Conservation (phyloP, 2,329 filamentous ascomycete species). For the Talaromyces funiculosus region DNA sequence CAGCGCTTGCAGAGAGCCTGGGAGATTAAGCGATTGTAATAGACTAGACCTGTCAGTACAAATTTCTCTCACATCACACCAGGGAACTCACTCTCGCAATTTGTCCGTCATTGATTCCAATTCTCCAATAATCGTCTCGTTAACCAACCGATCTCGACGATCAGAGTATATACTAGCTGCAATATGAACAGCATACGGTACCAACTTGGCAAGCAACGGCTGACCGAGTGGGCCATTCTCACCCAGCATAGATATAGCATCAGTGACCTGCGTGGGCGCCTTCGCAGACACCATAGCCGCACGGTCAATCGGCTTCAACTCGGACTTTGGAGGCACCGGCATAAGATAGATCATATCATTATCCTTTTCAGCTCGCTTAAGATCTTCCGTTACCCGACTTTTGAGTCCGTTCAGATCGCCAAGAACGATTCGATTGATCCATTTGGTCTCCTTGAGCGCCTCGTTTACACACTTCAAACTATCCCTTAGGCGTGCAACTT, state of each 20-base stretch:
- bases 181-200: conserved; percentile 92
- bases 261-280: conserved; percentile 73
- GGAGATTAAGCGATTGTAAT: conserved; percentile 76
- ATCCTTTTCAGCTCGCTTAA: conserved; percentile 90
- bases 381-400: conserved; percentile 72
- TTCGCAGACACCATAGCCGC: conserved; percentile 81
- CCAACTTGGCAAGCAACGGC: conserved; percentile 81
- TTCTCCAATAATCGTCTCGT: conserved; percentile 78
- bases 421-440: conserved; percentile 74
- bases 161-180: conserved; percentile 95
- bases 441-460: conserved; percentile 75
- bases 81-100: conserved; percentile 59
- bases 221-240: conserved; percentile 75
- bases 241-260: conserved; percentile 73
- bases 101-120: conserved; percentile 74
- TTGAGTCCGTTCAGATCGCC: conserved; percentile 80
- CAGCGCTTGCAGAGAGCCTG: conserved; percentile 85
- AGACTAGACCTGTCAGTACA: conserved; percentile 34
- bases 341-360: conserved; percentile 93
- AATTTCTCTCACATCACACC: not conserved
- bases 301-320: conserved; percentile 77
- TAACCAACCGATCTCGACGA: conserved; percentile 81
- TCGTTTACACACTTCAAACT: conserved; percentile 77
- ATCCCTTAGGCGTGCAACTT: conserved; percentile 79
- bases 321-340: conserved; percentile 78